Evolutionary conservation across 2,329 filamentous ascomycete species (phyloP).

Genomic region (Trichoderma pleuroti): DNA sequence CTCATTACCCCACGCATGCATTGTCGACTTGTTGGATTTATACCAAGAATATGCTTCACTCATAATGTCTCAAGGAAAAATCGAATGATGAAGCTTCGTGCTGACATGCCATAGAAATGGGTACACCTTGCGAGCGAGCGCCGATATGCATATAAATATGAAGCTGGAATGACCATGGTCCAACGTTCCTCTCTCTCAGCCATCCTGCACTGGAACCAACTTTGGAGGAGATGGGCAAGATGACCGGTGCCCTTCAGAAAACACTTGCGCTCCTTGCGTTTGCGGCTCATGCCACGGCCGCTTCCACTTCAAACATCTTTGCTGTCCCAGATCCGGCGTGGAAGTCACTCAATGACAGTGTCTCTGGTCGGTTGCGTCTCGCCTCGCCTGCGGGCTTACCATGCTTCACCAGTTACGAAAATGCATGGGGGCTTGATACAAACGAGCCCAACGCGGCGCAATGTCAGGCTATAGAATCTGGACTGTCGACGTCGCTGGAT

Average conservation of each 20-base stretch:
- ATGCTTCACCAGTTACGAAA: constrained; percentile 12
- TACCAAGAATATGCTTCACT: not conserved
- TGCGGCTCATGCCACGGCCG: not conserved
- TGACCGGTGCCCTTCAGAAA: not conserved
- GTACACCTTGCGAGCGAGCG: not conserved
- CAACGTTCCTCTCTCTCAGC: not conserved
- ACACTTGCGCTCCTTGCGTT: not conserved
- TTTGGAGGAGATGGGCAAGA: not conserved
- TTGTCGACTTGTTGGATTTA: not conserved
- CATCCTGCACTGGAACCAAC: not conserved
- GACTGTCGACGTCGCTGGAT: not conserved
- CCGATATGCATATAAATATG: not conserved
- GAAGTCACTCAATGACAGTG: constrained; percentile 12
- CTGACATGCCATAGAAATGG: not conserved
- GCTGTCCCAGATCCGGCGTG: not conserved
- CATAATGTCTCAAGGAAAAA: not conserved
- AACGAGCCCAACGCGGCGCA: not conserved
- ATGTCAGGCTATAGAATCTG: constrained; percentile 3
- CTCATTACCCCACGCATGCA: not conserved
- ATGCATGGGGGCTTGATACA: not conserved
- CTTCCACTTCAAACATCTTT: not conserved
- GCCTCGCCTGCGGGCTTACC: constrained; percentile 4
- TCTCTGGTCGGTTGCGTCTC: constrained; percentile 10
- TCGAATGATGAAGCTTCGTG: not conserved
- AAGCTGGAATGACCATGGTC: not conserved